phyloP scores from a whole-genome alignment of 306 rosid genomes.

The Rosa persica region DNA sequence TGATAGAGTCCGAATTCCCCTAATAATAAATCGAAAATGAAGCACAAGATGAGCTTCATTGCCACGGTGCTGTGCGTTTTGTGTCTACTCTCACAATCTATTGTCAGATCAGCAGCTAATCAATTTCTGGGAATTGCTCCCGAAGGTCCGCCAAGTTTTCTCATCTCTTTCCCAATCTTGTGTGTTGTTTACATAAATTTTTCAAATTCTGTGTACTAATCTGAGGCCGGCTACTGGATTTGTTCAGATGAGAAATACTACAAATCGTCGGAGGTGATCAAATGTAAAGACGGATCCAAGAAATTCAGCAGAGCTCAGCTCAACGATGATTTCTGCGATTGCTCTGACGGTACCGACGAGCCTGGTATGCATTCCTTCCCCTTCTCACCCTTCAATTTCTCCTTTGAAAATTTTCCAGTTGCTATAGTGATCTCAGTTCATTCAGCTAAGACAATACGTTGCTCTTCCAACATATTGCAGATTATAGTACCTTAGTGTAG shows the following conservation, averaged over 20 bases:
- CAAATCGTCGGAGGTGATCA: constrained; percentile 62
- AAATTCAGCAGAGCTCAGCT: constrained; percentile 75
- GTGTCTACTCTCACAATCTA: constrained; percentile 22
- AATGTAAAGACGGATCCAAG: constrained; percentile 80
- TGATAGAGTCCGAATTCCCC: background rate
- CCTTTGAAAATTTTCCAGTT: no score
- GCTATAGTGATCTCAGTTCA: background rate
- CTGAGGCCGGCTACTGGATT: background rate
- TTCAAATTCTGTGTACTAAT: background rate
- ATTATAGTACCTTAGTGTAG: background rate
- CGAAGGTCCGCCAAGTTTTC: constrained; percentile 41
- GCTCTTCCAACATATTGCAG: background rate
- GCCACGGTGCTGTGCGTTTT: constrained; percentile 23
- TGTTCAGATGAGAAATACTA: constrained; percentile 67
- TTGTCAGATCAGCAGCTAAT: constrained; percentile 42
- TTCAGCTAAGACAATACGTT: background rate
- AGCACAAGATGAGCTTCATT: constrained; percentile 27
- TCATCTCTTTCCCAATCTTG: background rate
- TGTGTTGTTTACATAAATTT: background rate
- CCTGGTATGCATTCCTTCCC: constrained; percentile 51
- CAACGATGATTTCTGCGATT: constrained; percentile 92
- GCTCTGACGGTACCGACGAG: constrained; percentile 93
- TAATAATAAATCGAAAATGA: constrained; percentile 23
- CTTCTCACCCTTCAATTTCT: no score
- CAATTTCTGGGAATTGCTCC: constrained; percentile 77